These are phyloP conservation scores for Vitellaria paradoxa DNA, from an alignment of 179 eudicot species.

Conservation along the genomic window DNA sequence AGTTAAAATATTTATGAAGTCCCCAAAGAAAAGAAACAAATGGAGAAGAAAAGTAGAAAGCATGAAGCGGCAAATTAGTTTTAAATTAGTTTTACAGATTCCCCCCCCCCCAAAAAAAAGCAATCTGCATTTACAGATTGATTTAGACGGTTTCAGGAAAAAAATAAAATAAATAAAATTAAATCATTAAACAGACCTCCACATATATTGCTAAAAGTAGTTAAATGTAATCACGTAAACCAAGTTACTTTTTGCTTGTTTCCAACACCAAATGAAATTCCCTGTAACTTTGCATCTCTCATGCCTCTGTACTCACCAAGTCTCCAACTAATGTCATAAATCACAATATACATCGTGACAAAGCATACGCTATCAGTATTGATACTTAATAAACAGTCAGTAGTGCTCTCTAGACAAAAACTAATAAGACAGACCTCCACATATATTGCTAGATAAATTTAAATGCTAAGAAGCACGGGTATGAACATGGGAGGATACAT, in stretches of 20 bases:
- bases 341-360: not conserved
- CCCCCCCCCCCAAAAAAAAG: too few species aligned
- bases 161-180: too few species aligned
- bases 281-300: not conserved
- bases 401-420: too few species aligned
- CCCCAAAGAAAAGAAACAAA: conserved; percentile 4
- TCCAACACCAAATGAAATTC: not conserved
- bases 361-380: not conserved
- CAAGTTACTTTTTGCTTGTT: not conserved
- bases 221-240: not conserved
- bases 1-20: not conserved
- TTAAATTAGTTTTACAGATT: not conserved
- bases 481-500: too few species aligned
- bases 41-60: not conserved
- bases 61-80: not conserved
- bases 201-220: not conserved
- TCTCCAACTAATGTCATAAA: not conserved
- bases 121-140: not conserved
- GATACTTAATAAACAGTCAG: too few species aligned
- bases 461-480: too few species aligned
- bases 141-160: not conserved
- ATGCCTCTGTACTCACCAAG: not conserved
- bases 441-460: too few species aligned
- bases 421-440: too few species aligned
- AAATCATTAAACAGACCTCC: not conserved